A percentile compares a stretch with the other conserved stretches of the same genome.
Evolutionary conservation across 768 basidiomycete species (phyloP).

Genomic region (Tubosaeta brunneosetosa): DNA sequence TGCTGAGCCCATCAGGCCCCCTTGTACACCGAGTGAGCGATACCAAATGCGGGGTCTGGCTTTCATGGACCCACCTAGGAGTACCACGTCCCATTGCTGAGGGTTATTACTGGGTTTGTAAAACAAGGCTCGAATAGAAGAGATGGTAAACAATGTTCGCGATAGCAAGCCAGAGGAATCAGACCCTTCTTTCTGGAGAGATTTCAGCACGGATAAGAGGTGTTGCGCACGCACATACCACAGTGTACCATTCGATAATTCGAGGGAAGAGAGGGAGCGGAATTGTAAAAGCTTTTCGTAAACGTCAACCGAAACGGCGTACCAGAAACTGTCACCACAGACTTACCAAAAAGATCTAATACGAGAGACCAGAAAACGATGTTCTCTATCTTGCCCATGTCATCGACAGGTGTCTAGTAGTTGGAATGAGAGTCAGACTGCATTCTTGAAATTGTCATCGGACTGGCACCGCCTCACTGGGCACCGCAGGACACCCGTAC

Average conservation of each 20-base stretch:
- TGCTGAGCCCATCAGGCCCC: conserved; percentile 88
- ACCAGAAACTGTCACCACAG: not conserved
- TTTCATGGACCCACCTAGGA: conserved; percentile 58
- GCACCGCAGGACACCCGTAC: no score
- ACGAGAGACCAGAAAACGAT: conserved; percentile 89
- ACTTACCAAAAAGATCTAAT: conserved; percentile 75
- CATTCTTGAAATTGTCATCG: no score
- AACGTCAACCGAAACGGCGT: conserved; percentile 9
- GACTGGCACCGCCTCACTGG: not conserved
- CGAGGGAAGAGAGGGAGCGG: conserved; percentile 97
- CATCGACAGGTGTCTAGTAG: not conserved
- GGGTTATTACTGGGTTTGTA: conserved; percentile 58
- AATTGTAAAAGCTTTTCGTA: conserved; percentile 74
- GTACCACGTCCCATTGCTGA: conserved; percentile 88
- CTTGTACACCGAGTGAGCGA: conserved; percentile 31
- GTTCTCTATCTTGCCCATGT: conserved; percentile 66
- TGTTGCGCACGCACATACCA: conserved; percentile 39
- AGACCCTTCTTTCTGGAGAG: conserved; percentile 61
- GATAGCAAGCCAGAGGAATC: conserved; percentile 69
- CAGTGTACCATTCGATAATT: conserved; percentile 89
- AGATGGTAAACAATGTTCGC: conserved; percentile 62
- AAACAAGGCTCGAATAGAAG: conserved; percentile 59
- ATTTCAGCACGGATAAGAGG: not conserved
- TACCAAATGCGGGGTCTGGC: not conserved
- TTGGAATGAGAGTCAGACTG: not conserved